A percentile compares a stretch with the other conserved stretches of the same genome.
These are phyloP conservation scores for Curvularia spicifera DNA, from an alignment of 2,329 filamentous ascomycete species.

Conservation along the genomic window DNA sequence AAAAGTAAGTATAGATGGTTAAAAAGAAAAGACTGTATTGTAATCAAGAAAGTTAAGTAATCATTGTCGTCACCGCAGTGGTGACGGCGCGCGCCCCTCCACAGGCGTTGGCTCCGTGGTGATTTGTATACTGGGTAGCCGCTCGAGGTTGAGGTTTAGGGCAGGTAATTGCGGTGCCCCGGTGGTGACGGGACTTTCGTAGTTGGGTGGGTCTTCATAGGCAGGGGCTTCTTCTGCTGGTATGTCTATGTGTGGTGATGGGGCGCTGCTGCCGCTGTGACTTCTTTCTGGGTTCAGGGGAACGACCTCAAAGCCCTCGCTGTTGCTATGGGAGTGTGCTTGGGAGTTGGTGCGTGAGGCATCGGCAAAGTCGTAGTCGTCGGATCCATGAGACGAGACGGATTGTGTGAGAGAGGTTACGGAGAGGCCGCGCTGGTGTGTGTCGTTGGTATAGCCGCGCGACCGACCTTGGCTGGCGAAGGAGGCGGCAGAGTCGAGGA, in stretches of 20 bases:
- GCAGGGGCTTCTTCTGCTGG: slow-evolving; percentile 45
- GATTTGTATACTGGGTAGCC: slow-evolving; percentile 54
- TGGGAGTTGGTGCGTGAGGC: slow-evolving; percentile 28
- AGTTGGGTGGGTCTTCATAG: slow-evolving; percentile 59
- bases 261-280: slow-evolving; percentile 31
- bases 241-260: slow-evolving; percentile 34
- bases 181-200: slow-evolving; percentile 51
- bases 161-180: slow-evolving; percentile 46
- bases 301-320: slow-evolving; percentile 54
- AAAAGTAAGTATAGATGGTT: not conserved
- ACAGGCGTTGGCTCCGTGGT: slow-evolving; percentile 45
- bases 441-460: slow-evolving; percentile 31
- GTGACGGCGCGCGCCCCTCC: slow-evolving; percentile 18
- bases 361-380: slow-evolving; percentile 45
- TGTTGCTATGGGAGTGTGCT: slow-evolving; percentile 25
- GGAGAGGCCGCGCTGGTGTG: slow-evolving; percentile 54
- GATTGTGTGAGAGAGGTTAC: slow-evolving; percentile 50
- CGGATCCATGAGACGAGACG: slow-evolving; percentile 46
- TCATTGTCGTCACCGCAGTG: slow-evolving; percentile 12
- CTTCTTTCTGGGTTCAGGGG: slow-evolving; percentile 46
- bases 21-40: not conserved
- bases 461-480: slow-evolving; percentile 53
- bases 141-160: slow-evolving; percentile 50
- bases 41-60: not conserved
- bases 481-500: slow-evolving; percentile 74